Evolutionary conservation across 139 green algal species (phyloP).

Genomic region (Micractinium conductrix): DNA sequence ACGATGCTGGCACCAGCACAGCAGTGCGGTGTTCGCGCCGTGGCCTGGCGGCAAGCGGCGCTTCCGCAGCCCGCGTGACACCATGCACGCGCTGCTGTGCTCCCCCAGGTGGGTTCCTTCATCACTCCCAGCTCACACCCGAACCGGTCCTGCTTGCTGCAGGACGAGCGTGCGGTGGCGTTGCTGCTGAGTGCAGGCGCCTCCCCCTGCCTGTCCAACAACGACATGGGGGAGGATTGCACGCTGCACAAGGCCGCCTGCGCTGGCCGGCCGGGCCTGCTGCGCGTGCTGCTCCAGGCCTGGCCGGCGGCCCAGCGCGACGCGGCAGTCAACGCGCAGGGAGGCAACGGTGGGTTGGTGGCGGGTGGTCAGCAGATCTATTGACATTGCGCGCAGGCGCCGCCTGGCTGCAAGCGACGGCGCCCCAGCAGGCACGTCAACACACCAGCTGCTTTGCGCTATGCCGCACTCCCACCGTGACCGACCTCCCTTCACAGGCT

Average conservation of each 20-base stretch:
- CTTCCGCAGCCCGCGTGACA: too few relatives aligned
- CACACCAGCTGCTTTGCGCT: too few relatives aligned
- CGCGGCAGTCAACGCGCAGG: not conserved
- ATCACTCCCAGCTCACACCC: not conserved
- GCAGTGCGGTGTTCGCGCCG: not conserved
- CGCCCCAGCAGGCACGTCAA: too few relatives aligned
- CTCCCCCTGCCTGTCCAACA: not conserved
- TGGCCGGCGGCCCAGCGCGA: not conserved
- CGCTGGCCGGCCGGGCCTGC: not conserved
- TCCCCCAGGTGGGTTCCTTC: not conserved
- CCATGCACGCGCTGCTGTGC: not conserved
- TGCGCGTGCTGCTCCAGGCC: not conserved
- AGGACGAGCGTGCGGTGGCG: constrained; percentile 6
- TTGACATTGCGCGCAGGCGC: too few relatives aligned
- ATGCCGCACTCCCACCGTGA: too few relatives aligned
- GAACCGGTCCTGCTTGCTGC: not conserved
- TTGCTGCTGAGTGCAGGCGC: constrained; percentile 7
- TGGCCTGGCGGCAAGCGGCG: too few relatives aligned
- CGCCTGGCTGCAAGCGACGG: too few relatives aligned
- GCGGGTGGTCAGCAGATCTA: too few relatives aligned
- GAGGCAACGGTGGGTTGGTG: too few relatives aligned
- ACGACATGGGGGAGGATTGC: constrained; percentile 2
- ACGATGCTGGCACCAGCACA: not conserved
- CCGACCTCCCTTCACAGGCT: too few relatives aligned
- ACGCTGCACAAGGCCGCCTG: not conserved